Evolutionary conservation across 73 alveolate species (phyloP), one percentile per base, ranked within the genome.

Genomic region (Vitrella brassicaformis): DNA sequence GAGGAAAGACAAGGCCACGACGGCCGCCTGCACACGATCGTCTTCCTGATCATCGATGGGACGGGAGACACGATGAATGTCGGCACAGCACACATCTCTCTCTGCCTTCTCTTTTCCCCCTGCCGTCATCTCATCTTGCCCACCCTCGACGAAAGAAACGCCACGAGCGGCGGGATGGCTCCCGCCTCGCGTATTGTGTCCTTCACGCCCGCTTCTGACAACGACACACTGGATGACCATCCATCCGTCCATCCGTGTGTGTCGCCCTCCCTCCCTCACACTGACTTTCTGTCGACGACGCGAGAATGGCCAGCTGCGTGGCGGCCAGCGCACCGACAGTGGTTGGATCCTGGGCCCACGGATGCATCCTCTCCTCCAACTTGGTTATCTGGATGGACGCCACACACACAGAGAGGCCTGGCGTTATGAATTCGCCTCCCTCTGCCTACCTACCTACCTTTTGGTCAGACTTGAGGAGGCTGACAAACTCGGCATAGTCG

Each of bases 291-390:
- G 75, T 77, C 4, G 76, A 71, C 0, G 83, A 76, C 10, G 83
- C 83, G 25, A 76, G 47, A 31, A 76, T 76, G 65, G 83, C 83
- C 46, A 76, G 71, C 74, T 76, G 83, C 1, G 83, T 76, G 71
- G 75, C 83, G 0, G 83, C 83, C 71, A 76, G 47, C 25, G 83
- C 75, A 0, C 31, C 26, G 19, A 26, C 77, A 10, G 83, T 76
- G 67, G 67, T 76, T 31, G 83, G 83, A 25, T 76, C 83, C 30
- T 76, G 77, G 7, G 83, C 83, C 83, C 83, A 76, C 9, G 83
- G 83, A 45, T 76, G 83, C 83, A 76, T 76, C 22, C 77, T 64
- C 83, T 76, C 83, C 9, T 76, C 83, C n/a, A 76, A 68, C 26
- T 14, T 39, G 56, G n/a, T n/a, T n/a, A n/a, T n/a, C n/a, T n/a